Evolutionary conservation across 768 basidiomycete species (phyloP).

Genomic region (Calocybe indica): DNA sequence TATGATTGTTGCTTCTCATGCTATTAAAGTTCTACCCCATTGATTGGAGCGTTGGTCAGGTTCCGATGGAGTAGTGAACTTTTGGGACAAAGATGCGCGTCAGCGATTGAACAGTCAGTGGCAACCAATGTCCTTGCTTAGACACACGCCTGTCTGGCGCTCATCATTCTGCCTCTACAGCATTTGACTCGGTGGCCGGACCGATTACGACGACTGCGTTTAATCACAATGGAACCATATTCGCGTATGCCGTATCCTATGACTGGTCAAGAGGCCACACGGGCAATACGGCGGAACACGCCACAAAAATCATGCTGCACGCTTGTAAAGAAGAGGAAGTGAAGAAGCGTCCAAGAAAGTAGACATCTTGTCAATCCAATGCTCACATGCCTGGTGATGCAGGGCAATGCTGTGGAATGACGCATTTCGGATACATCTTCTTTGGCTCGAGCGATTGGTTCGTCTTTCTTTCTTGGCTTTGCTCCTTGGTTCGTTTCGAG

Average conservation of each 20-base stretch:
- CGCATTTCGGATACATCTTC: too few relatives aligned
- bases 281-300: constrained; percentile 62
- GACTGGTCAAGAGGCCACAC: constrained; percentile 91
- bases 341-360: constrained; percentile 40
- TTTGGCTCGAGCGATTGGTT: too few relatives aligned
- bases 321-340: constrained; percentile 83
- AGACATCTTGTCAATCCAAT: too few relatives aligned
- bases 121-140: background rate
- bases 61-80: constrained; percentile 85
- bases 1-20: constrained; percentile 19
- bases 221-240: constrained; percentile 80
- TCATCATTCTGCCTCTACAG: background rate
- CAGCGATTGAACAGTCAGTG: constrained; percentile 79
- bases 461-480: too few relatives aligned
- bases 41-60: constrained; percentile 30
- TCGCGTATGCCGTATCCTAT: constrained; percentile 87
- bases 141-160: background rate
- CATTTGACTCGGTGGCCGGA: constrained; percentile 56
- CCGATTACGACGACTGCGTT: constrained; percentile 78
- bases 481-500: too few relatives aligned
- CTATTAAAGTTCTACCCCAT: constrained; percentile 7
- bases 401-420: too few relatives aligned
- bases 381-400: too few relatives aligned
- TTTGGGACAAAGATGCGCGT: constrained; percentile 92
- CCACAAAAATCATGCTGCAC: constrained; percentile 79